These are phyloP conservation scores for Penicillium aurantiogriseum DNA, from an alignment of 2,329 filamentous ascomycete species.

Conservation along the genomic window DNA sequence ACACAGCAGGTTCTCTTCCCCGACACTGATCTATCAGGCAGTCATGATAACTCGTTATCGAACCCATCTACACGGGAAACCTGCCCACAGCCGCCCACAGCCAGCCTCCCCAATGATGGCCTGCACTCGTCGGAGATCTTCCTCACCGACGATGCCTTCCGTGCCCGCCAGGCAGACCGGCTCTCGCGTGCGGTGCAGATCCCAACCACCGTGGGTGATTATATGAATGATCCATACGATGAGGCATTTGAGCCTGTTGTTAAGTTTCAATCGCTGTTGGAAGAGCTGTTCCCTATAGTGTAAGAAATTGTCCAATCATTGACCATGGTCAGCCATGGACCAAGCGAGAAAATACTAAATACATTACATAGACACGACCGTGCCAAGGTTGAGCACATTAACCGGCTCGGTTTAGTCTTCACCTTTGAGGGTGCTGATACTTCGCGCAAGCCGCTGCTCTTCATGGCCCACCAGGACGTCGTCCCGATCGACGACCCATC, in stretches of 20 bases:
- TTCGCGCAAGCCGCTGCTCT: constrained; percentile 53
- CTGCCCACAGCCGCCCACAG: constrained; percentile 33
- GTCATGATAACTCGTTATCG: not conserved
- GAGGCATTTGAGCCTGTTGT: constrained; percentile 59
- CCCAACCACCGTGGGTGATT: constrained; percentile 46
- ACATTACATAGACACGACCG: constrained; percentile 32
- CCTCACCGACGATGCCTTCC: constrained; percentile 29
- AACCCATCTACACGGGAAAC: constrained; percentile 16
- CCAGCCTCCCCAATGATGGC: constrained; percentile 28
- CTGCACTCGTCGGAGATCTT: constrained; percentile 30
- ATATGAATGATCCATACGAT: constrained; percentile 51
- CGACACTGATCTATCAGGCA: not conserved
- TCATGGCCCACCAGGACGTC: constrained; percentile 58
- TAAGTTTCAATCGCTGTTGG: constrained; percentile 52
- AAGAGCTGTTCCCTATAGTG: constrained; percentile 53
- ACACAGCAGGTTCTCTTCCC: constrained; percentile 26
- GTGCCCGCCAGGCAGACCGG: constrained; percentile 46
- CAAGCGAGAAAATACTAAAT: constrained; percentile 18
- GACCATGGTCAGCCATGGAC: not conserved
- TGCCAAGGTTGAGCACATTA: constrained; percentile 55
- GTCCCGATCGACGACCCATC: constrained; percentile 53
- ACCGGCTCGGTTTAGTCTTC: constrained; percentile 62
- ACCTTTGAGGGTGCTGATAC: constrained; percentile 56
- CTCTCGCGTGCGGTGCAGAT: constrained; percentile 58
- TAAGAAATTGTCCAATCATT: constrained; percentile 25